These are phyloP conservation scores for Rhamnella rubrinervis DNA, from an alignment of 331 rosid species.

Conservation along the genomic window DNA sequence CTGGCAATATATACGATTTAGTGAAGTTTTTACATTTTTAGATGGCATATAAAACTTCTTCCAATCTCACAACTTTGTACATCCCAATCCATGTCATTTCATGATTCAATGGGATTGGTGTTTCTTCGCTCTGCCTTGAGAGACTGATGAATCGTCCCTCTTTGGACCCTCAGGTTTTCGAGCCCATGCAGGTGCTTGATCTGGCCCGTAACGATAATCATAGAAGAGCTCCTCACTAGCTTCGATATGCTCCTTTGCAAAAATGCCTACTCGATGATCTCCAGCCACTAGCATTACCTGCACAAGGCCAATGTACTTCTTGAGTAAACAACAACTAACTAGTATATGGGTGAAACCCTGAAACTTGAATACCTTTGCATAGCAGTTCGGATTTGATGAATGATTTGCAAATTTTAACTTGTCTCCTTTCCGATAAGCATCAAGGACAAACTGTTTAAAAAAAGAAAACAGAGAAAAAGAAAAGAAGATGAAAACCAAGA, in stretches of 20 bases:
- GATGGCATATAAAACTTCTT: no score
- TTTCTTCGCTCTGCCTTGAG: constrained; percentile 94
- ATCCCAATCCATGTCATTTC: constrained; percentile 16
- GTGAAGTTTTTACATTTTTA: no score
- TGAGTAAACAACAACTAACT: constrained; percentile 10
- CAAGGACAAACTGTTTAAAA: constrained; percentile 79
- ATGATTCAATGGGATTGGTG: constrained; percentile 83
- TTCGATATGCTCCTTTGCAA: constrained; percentile 91
- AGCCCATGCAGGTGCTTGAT: constrained; percentile 94
- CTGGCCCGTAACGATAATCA: constrained; percentile 88
- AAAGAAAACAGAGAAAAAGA: constrained; percentile 18
- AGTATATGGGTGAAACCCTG: background rate
- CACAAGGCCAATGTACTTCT: constrained; percentile 25
- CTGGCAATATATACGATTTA: constrained; percentile 8
- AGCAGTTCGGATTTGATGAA: constrained; percentile 93
- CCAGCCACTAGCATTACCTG: constrained; percentile 97
- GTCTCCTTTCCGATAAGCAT: constrained; percentile 98
- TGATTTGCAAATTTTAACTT: constrained; percentile 97
- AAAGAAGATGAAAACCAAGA: constrained; percentile 17
- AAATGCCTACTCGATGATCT: constrained; percentile 96
- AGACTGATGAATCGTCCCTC: constrained; percentile 70
- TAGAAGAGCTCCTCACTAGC: constrained; percentile 94
- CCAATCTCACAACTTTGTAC: background rate
- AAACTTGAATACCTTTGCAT: constrained; percentile 70
- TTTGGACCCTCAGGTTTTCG: constrained; percentile 83